Conservation (phyloP, 2,329 filamentous ascomycete species). For the Parastagonospora avenae region DNA sequence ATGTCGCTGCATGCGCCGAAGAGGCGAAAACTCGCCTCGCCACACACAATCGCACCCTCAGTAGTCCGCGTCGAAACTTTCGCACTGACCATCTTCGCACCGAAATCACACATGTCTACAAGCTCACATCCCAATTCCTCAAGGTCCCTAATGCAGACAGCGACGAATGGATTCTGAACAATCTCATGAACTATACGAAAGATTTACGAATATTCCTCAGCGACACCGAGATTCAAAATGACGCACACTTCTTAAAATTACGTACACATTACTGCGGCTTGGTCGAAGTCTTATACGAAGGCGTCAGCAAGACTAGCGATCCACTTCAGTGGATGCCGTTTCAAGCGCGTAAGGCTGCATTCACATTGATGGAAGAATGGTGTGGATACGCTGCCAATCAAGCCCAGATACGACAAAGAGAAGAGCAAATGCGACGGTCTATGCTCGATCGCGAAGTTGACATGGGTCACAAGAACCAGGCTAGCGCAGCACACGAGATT, state of each 20-base stretch:
- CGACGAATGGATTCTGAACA: constrained; percentile 89
- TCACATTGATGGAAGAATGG: constrained; percentile 98
- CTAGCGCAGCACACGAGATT: constrained; percentile 92
- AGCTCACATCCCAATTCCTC: constrained; percentile 88
- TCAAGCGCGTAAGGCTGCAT: constrained; percentile 92
- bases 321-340: constrained; percentile 96
- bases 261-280: constrained; percentile 93
- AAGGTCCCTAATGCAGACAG: constrained; percentile 77
- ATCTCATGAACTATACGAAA: constrained; percentile 86
- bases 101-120: constrained; percentile 95
- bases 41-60: constrained; percentile 79
- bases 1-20: constrained; percentile 83
- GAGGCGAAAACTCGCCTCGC: constrained; percentile 81
- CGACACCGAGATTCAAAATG: constrained; percentile 91
- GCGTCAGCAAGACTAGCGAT: constrained; percentile 83
- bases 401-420: constrained; percentile 76
- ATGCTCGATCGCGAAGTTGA: constrained; percentile 78
- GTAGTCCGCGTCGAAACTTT: constrained; percentile 75
- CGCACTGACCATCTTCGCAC: constrained; percentile 87
- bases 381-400: constrained; percentile 96
- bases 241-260: constrained; percentile 91
- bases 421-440: constrained; percentile 86
- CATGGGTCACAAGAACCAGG: constrained; percentile 73
- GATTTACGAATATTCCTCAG: constrained; percentile 93
- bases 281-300: constrained; percentile 90